Conservation (phyloP, 441 rosid genomes). For the Eutrema salsugineum region DNA sequence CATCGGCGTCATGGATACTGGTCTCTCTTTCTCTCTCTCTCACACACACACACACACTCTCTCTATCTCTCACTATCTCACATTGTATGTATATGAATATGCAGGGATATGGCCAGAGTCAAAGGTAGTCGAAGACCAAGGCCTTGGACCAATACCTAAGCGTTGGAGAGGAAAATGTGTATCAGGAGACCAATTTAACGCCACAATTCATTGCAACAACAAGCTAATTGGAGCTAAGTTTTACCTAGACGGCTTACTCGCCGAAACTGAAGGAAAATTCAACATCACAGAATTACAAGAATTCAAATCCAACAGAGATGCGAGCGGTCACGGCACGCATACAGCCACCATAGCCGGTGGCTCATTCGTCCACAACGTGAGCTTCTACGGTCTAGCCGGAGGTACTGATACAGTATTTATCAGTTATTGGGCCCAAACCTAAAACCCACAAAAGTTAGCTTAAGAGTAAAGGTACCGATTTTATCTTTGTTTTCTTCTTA, state of each 20-base stretch:
- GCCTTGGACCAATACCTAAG: slow-evolving; percentile 41
- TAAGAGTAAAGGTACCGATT: neutral
- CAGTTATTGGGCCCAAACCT: too few species aligned
- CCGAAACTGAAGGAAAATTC: neutral
- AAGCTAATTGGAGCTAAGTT: slow-evolving; percentile 70
- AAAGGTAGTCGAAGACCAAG: slow-evolving; percentile 43
- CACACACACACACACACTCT: neutral
- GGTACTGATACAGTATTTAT: slow-evolving; percentile 34
- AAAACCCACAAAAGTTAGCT: too few species aligned
- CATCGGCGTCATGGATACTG: slow-evolving; percentile 58
- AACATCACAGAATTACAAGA: neutral
- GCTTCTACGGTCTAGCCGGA: slow-evolving; percentile 53
- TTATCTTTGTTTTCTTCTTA: neutral
- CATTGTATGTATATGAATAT: neutral
- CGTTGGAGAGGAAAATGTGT: slow-evolving; percentile 62
- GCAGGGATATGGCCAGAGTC: slow-evolving; percentile 56
- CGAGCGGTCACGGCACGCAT: slow-evolving; percentile 73
- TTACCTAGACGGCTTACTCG: slow-evolving; percentile 42
- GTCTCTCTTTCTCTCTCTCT: slow-evolving; percentile 23
- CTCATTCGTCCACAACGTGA: slow-evolving; percentile 36
- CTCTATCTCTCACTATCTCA: too few species aligned
- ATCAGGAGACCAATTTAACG: slow-evolving; percentile 56
- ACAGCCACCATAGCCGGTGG: slow-evolving; percentile 73
- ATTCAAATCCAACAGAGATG: slow-evolving; percentile 44
- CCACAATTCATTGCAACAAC: slow-evolving; percentile 44